Base-by-base conservation (phyloP, 2,329 filamentous ascomycete species). In the Claviceps digitariae region DNA sequence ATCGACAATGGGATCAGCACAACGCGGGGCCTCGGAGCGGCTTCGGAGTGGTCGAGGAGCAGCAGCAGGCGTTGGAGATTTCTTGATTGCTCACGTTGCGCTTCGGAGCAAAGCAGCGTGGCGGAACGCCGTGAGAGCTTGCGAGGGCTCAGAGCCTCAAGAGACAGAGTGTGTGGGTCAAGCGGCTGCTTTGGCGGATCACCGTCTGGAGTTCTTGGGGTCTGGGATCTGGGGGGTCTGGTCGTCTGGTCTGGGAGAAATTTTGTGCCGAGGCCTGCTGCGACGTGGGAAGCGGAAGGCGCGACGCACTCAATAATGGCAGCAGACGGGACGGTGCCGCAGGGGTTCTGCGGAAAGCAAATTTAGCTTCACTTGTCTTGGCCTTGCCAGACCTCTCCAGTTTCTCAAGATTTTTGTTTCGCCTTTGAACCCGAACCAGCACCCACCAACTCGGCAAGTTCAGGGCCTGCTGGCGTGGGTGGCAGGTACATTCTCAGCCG, bases 1-100 rank as follows among this genome's bases (percentile, higher is more conserved):
- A 48, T 47, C 21, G 46, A 27, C 31, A 41, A 54, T 31, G 13
- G 23, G 53, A 49, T 36, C 53, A 44, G 41, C 40, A 23, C 15
- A 54, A 48, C 36, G 52, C 48, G 38, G 48, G 48, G 52, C 34
- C 15, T 44, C 43, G 10, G 15, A n/a, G 23, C 45, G 40, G 52
- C 9, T 13, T 36, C 31, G 31, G 31, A 9, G 31, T 34, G 34
- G 34, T 38, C 13, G 34, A 17, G 13, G 36, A 38, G 15, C 1
- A 38, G 36, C 36, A 38, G 34, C 34, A 38, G 17, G 48, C 47
- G 43, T 50, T 53, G 25, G 21, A 13, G 52, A 53, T 38, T n/a
- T n/a, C n/a, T n/a, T n/a, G 15, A 29, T 46, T 40, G 40, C 17
- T 29, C 31, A 29, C 9, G 27, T 29, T 29, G 27, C 7, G 31